Conservation (phyloP, 306 rosid genomes). For the Vachellia collinsii region DNA sequence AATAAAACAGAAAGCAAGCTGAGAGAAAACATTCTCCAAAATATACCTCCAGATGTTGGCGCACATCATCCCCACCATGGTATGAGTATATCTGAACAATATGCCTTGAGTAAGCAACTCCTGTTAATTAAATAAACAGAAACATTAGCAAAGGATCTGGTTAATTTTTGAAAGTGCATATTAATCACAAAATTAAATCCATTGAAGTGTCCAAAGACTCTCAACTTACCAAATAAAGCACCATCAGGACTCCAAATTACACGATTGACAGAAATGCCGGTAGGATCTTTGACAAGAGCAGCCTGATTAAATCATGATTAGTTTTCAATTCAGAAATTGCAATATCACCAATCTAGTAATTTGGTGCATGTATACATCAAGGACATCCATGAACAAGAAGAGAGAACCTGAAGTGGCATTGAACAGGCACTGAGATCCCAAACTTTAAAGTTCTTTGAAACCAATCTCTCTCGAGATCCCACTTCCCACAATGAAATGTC, state of each 20-base stretch:
- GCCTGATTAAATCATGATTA: slow-evolving; percentile 57
- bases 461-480: slow-evolving; percentile 80
- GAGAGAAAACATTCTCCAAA: slow-evolving; percentile 15
- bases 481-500: slow-evolving; percentile 97
- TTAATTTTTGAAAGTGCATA: slow-evolving; percentile 22
- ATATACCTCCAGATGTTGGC: slow-evolving; percentile 84
- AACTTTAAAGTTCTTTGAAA: slow-evolving; percentile 83
- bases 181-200: slow-evolving; percentile 17
- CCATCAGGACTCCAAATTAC: slow-evolving; percentile 99
- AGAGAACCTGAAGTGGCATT: slow-evolving; percentile 80
- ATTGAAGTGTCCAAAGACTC: slow-evolving; percentile 31
- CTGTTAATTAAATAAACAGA: slow-evolving; percentile 48
- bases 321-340: slow-evolving; percentile 32
- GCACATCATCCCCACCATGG: slow-evolving; percentile 70
- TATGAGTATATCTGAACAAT: slow-evolving; percentile 94
- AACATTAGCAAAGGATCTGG: slow-evolving; percentile 19
- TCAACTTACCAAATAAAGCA: slow-evolving; percentile 71
- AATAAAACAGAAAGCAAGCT: slow-evolving; percentile 30
- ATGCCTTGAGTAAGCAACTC: slow-evolving; percentile 95
- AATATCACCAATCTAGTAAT: slow-evolving; percentile 16
- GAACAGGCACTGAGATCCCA: slow-evolving; percentile 92
- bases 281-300: slow-evolving; percentile 92
- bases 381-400: slow-evolving; percentile 27
- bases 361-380: slow-evolving; percentile 7
- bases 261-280: slow-evolving; percentile 86